Conservation (phyloP, 371 early-diverging fungal genomes). For the Circinella minor region DNA sequence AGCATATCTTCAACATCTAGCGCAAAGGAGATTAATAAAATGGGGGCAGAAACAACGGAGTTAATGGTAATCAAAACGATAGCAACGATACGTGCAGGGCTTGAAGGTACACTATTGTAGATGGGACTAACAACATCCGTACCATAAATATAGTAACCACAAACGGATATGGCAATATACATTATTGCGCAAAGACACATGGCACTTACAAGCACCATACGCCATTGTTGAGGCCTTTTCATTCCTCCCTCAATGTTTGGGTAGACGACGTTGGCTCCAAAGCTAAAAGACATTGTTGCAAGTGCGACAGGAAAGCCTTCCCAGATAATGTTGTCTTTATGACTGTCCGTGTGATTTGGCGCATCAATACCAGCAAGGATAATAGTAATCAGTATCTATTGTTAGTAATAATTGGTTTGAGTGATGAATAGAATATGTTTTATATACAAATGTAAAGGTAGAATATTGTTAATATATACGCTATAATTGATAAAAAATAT, state of each 20-base stretch:
- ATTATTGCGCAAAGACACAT: conserved; percentile 73
- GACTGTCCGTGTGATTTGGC: conserved; percentile 17
- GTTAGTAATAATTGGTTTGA: neutral
- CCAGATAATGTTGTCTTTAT: conserved; percentile 48
- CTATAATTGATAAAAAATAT: too few species aligned
- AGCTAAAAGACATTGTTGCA: conserved; percentile 75
- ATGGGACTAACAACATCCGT: conserved; percentile 72
- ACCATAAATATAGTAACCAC: conserved; percentile 87
- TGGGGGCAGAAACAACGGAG: conserved; percentile 80
- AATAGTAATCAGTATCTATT: conserved; percentile 36
- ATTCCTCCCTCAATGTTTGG: conserved; percentile 88
- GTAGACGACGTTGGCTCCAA: conserved; percentile 82
- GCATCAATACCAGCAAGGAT: conserved; percentile 37
- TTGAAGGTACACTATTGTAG: conserved; percentile 71
- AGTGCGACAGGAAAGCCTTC: conserved; percentile 62
- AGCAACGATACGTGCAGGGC: conserved; percentile 63
- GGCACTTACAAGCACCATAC: conserved; percentile 67
- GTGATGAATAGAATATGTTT: too few species aligned
- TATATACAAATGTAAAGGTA: too few species aligned
- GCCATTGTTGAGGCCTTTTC: conserved; percentile 78
- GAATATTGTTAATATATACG: neutral
- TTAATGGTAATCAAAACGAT: conserved; percentile 82
- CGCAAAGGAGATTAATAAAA: conserved; percentile 80
- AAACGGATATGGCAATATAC: conserved; percentile 74
- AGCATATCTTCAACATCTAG: conserved; percentile 69